A percentile compares a stretch with the other conserved stretches of the same genome.
These are phyloP conservation scores for Senna tora DNA, from an alignment of 306 rosid species.

Conservation along the genomic window DNA sequence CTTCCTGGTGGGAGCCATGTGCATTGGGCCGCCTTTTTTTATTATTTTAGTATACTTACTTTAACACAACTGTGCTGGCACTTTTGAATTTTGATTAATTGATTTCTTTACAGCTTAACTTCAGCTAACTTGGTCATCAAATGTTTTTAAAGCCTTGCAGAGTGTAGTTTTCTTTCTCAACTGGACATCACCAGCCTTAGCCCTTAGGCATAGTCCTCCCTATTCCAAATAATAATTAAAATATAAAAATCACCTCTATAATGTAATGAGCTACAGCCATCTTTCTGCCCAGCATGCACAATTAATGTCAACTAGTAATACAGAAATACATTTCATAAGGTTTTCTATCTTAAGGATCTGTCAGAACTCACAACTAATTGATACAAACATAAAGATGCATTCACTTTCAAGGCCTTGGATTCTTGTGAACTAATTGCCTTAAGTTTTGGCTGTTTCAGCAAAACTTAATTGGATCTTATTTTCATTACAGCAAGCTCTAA, in stretches of 20 bases:
- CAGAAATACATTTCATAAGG: neutral
- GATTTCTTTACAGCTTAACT: neutral
- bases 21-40: no score
- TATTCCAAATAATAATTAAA: neutral
- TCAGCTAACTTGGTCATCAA: neutral
- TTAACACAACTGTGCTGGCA: slow-evolving; percentile 1
- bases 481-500: neutral
- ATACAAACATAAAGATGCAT: neutral
- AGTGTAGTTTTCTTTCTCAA: neutral
- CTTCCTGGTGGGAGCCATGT: no score
- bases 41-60: no score
- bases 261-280: neutral
- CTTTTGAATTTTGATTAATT: slow-evolving; percentile 9
- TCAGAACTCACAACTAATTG: neutral
- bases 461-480: slow-evolving; percentile 3
- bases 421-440: slow-evolving; percentile 12
- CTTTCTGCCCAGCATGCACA: neutral
- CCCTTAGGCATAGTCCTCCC: neutral
- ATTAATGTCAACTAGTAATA: slow-evolving; percentile 2
- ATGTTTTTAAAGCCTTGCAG: slow-evolving; percentile 9
- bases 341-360: slow-evolving; percentile 14
- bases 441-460: slow-evolving; percentile 17
- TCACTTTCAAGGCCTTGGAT: slow-evolving; percentile 1
- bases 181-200: neutral
- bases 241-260: neutral